A percentile compares a stretch with the other conserved stretches of the same genome.
phyloP scores from a whole-genome alignment of 2,329 filamentous ascomycete genomes.

The Penicillium aurantiogriseum region DNA sequence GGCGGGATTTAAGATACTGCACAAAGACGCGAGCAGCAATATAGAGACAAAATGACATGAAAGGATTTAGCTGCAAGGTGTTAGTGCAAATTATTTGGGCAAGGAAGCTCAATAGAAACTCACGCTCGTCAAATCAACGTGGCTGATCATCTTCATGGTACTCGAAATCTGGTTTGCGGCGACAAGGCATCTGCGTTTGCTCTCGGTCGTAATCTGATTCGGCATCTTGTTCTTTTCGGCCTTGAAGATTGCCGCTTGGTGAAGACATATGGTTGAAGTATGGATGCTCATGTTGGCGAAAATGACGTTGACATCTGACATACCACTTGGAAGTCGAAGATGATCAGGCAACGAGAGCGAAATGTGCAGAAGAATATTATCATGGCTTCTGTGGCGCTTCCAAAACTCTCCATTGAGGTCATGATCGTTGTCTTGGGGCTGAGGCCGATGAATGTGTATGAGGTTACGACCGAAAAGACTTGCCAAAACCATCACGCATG shows the following conservation, averaged over 20 bases:
- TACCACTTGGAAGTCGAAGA: slow-evolving; percentile 73
- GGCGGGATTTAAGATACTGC: slow-evolving; percentile 92
- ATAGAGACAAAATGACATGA: slow-evolving; percentile 92
- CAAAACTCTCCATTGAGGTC: slow-evolving; percentile 93
- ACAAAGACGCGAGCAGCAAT: slow-evolving; percentile 95
- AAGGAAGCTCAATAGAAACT: slow-evolving; percentile 36
- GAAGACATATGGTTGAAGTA: slow-evolving; percentile 93
- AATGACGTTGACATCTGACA: slow-evolving; percentile 78
- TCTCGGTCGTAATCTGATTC: slow-evolving; percentile 75
- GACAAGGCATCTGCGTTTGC: slow-evolving; percentile 88
- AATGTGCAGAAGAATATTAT: slow-evolving; percentile 86
- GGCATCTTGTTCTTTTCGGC: slow-evolving; percentile 84
- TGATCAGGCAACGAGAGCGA: slow-evolving; percentile 77
- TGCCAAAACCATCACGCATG: slow-evolving; percentile 79
- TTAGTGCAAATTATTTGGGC: slow-evolving; percentile 18
- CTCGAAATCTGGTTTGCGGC: slow-evolving; percentile 90
- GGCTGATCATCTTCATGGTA: slow-evolving; percentile 93
- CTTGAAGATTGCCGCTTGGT: slow-evolving; percentile 97
- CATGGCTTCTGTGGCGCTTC: slow-evolving; percentile 86
- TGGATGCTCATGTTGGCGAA: slow-evolving; percentile 98
- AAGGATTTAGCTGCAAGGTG: slow-evolving; percentile 76
- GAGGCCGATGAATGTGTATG: slow-evolving; percentile 83
- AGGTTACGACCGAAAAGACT: slow-evolving; percentile 88
- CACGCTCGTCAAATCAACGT: slow-evolving; percentile 80
- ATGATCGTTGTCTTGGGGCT: slow-evolving; percentile 74